Base-by-base conservation (phyloP, 805 yeast genomes). In the Yarrowia hollandica region DNA sequence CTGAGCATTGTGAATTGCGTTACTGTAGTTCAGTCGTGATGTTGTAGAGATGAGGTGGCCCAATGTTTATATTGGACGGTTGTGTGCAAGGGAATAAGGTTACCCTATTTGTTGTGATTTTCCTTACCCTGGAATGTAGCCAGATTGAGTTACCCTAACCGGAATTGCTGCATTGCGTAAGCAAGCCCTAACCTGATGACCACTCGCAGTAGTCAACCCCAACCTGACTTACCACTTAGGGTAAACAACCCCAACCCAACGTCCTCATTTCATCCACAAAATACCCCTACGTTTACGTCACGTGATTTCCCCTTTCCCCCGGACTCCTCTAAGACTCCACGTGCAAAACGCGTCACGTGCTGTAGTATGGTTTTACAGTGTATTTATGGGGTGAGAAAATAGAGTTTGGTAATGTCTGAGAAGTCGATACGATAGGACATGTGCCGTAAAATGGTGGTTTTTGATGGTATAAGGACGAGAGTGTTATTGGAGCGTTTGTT, bases 21-120 rank as follows among this genome's bases (percentile, higher is more conserved):
- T n/a, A n/a, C n/a, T n/a, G n/a, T n/a, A n/a, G n/a, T n/a, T n/a
- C n/a, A n/a, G n/a, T 25, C 10, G 35, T 26, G 31, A 18, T 28
- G 19, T 7, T 18, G 26, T 25, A 25, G 28, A 25, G 10, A 25
- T 7, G 28, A 25, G 28, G 28, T 25, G 28, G 6, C 9, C 18
- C 2, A 14, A 6, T 25, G 54, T 28, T 34, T 41, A 42, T 42
- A 14, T 41, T 28, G 50, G 16, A 39, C 16, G n/a, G 46, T 11
- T 15, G 31, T 3, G 10, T 16, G 8, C 15, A 30, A 30, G 5
- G n/a, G 12, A 38, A 5, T 39, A 39, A 23, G 21, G 46, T 39
- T 39, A 39, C 46, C 46, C 46, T 39, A 22, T 23, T 39, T 39
- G 46, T 39, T 39, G 14, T 39, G 46, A 39, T 39, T 39, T 25